These are phyloP conservation scores for Rhododendron ovatum DNA, from an alignment of 148 eudicot species.

Conservation along the genomic window DNA sequence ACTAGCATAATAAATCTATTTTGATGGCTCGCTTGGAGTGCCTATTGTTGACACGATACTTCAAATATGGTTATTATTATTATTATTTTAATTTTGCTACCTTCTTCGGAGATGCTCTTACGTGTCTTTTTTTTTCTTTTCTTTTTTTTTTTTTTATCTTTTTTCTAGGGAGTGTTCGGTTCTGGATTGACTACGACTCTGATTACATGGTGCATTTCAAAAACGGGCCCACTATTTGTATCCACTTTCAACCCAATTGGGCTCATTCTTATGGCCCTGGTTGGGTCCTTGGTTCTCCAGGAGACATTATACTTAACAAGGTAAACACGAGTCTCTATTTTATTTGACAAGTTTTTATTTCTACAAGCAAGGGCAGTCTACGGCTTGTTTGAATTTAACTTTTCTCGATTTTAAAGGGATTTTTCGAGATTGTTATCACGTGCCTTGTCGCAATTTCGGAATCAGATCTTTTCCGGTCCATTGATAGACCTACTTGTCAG, in stretches of 20 bases:
- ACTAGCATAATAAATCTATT: too few relatives aligned
- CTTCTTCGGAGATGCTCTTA: too few relatives aligned
- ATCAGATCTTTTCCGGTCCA: too few relatives aligned
- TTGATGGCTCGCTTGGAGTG: too few relatives aligned
- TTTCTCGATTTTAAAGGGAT: background rate
- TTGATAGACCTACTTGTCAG: too few relatives aligned
- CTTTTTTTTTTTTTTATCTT: background rate
- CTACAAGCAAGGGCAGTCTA: background rate
- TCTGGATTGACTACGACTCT: background rate
- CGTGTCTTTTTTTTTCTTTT: too few relatives aligned
- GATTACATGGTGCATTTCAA: background rate
- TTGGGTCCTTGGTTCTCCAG: background rate
- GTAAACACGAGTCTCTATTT: background rate
- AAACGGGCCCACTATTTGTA: background rate
- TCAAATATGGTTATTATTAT: too few relatives aligned
- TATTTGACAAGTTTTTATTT: background rate
- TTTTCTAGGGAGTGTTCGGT: background rate
- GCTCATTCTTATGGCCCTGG: background rate
- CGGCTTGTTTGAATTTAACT: background rate
- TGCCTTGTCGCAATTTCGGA: too few relatives aligned
- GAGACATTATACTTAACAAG: background rate
- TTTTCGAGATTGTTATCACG: too few relatives aligned
- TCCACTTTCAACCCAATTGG: background rate
- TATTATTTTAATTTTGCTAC: background rate
- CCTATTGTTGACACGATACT: too few relatives aligned